Conservation (phyloP, 1,284 basidiomycete species). For the Rhizoctonia solani region DNA sequence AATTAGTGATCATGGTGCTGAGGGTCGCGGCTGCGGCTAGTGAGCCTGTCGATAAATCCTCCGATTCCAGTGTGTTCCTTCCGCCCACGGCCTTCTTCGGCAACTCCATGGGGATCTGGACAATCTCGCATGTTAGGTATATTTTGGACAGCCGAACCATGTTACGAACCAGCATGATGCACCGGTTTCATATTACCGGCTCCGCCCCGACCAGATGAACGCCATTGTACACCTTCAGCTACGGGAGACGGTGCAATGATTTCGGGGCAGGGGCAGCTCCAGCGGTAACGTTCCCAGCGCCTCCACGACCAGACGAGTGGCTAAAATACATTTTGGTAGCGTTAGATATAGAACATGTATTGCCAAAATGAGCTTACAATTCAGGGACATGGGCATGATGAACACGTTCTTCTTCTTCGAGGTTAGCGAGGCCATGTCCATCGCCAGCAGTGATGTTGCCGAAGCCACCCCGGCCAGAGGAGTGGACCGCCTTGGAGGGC, state of each 20-base stretch:
- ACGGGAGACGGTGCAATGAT: conserved; percentile 35
- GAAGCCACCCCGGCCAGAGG: conserved; percentile 42
- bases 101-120: conserved; percentile 1
- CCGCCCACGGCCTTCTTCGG: conserved; percentile 30
- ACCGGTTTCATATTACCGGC: conserved; percentile 27
- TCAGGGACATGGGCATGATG: conserved; percentile 44
- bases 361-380: conserved; percentile 21
- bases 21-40: conserved; percentile 22
- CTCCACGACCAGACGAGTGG: conserved; percentile 72
- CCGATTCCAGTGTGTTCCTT: conserved; percentile 16
- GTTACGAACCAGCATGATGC: conserved; percentile 5
- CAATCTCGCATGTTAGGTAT: not conserved
- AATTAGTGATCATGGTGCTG: conserved; percentile 3
- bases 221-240: conserved; percentile 10
- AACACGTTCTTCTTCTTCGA: conserved; percentile 54
- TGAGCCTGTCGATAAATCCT: conserved; percentile 32
- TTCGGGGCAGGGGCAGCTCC: conserved; percentile 1
- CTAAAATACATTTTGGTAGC: conserved; percentile 44
- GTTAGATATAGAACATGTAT: not conserved
- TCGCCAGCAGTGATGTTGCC: conserved; percentile 45
- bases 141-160: not conserved
- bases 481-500: conserved; percentile 33
- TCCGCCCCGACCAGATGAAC: conserved; percentile 29
- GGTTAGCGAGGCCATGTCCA: conserved; percentile 41
- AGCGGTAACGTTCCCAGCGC: conserved; percentile 56